Evolutionary conservation across 345 rosid species (phyloP), one percentile per base, ranked within the genome.

Genomic region (Leavenworthia alabamica): DNA sequence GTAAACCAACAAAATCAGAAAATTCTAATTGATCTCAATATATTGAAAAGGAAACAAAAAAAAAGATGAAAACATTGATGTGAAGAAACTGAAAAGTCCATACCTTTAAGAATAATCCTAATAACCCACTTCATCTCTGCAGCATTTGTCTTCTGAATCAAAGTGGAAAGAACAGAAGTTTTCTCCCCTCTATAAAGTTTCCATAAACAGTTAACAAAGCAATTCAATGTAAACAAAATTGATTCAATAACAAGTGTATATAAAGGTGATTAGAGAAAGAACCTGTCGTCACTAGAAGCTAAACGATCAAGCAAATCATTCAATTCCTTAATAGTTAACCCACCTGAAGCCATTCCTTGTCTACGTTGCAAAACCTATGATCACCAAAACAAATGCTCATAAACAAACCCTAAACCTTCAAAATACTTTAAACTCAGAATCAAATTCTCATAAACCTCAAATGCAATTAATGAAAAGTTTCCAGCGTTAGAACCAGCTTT

Each of bases 51-150:
- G n/a, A n/a, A n/a, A n/a, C n/a, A n/a, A n/a, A n/a, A n/a, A n/a
- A n/a, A n/a, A n/a, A n/a, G n/a, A n/a, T n/a, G n/a, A n/a, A n/a
- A n/a, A n/a, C n/a, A n/a, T n/a, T n/a, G n/a, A n/a, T 28, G 31
- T 8, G 4, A 35, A 42, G 8, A 55, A 29, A 10, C 35, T 2
- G 10, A 29, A 64, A 8, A 58, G 17, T 10, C 7, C 42, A 2
- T 29, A 78, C 98, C 98, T 91, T 88, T 88, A 13, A 91, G 89
- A 77, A 91, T 83, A 29, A 91, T 84, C 92, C 84, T 84, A 73
- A 91, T 71, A 35, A 91, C 82, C 96, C 96, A 91, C 79, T 88
- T 88, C 98, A 91, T 91, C 64, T 91, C 98, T 78, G 80, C 90
- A 6, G 95, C 89, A 74, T 91, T 91, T 47, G 98, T 91, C 85